Evolutionary conservation across 805 yeast species (phyloP).

Genomic region (Metschnikowia continentalis): DNA sequence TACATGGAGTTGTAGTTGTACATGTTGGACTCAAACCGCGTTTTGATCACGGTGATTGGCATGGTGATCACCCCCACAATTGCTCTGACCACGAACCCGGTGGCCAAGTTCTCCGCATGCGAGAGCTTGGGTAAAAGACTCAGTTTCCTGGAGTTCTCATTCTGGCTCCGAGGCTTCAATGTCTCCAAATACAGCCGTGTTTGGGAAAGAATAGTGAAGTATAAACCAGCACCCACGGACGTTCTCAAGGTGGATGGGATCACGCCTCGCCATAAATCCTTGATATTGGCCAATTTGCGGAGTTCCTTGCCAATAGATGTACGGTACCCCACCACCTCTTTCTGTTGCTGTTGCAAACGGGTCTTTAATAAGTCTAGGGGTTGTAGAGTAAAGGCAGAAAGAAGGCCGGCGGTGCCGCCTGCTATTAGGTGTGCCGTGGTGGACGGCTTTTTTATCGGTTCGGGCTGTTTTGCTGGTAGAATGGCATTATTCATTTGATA

Average conservation of each 20-base stretch:
- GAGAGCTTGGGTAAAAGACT: slow-evolving; percentile 65
- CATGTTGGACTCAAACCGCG: slow-evolving; percentile 78
- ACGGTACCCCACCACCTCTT: slow-evolving; percentile 16
- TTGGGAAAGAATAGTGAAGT: slow-evolving; percentile 66
- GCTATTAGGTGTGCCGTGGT: slow-evolving; percentile 57
- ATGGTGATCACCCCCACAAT: slow-evolving; percentile 81
- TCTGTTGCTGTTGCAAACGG: slow-evolving; percentile 59
- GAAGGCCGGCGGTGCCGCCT: slow-evolving; percentile 81
- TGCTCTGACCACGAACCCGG: slow-evolving; percentile 80
- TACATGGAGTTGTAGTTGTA: slow-evolving; percentile 63
- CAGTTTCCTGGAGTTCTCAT: slow-evolving; percentile 22
- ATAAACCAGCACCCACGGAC: slow-evolving; percentile 85
- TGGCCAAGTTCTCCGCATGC: slow-evolving; percentile 60
- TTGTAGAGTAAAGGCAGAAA: slow-evolving; percentile 76
- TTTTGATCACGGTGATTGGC: slow-evolving; percentile 92
- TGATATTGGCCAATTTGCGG: slow-evolving; percentile 34
- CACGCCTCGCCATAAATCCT: slow-evolving; percentile 88
- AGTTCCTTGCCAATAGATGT: slow-evolving; percentile 40
- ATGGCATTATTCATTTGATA: background rate
- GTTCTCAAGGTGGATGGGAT: slow-evolving; percentile 87
- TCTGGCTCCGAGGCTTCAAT: slow-evolving; percentile 13
- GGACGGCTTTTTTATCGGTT: slow-evolving; percentile 7
- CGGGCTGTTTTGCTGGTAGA: background rate
- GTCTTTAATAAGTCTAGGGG: slow-evolving; percentile 90
- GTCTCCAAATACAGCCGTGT: slow-evolving; percentile 50